Conservation (phyloP, 768 basidiomycete species). For the Lactarius pseudohatsudake region DNA sequence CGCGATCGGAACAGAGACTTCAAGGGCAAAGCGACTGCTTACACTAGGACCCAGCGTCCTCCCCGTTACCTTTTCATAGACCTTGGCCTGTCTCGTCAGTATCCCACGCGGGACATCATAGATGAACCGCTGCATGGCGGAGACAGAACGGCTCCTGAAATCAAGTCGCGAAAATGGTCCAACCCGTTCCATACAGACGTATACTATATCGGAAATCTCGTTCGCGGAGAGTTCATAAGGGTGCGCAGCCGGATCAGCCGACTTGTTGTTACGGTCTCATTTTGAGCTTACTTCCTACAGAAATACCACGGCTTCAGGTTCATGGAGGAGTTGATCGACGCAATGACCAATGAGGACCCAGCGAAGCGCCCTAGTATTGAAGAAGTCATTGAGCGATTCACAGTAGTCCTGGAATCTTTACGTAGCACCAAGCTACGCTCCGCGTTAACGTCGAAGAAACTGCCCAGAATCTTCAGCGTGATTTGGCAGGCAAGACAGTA, state of each 20-base stretch:
- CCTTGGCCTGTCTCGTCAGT: slow-evolving; percentile 34
- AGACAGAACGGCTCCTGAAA: slow-evolving; percentile 43
- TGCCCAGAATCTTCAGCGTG: not conserved
- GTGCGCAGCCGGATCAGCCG: slow-evolving; percentile 29
- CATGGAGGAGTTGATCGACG: slow-evolving; percentile 32
- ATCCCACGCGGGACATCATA: slow-evolving; percentile 31
- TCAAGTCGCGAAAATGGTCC: slow-evolving; percentile 22
- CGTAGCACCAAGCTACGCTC: slow-evolving; percentile 16
- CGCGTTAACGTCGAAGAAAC: slow-evolving; percentile 9
- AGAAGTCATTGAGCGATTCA: slow-evolving; percentile 18
- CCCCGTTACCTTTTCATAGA: slow-evolving; percentile 34
- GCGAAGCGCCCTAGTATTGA: slow-evolving; percentile 32
- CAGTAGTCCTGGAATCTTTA: not conserved
- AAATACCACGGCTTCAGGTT: slow-evolving; percentile 31
- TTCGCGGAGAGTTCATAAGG: slow-evolving; percentile 33
- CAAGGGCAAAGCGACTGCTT: slow-evolving; percentile 30
- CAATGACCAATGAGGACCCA: slow-evolving; percentile 35
- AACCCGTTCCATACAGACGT: slow-evolving; percentile 41
- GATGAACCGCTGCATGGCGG: slow-evolving; percentile 40
- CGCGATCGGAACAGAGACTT: slow-evolving; percentile 29
- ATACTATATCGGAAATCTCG: slow-evolving; percentile 39
- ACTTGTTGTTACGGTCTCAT: not conserved
- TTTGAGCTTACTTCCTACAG: slow-evolving; percentile 20
- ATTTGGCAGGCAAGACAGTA: not conserved
- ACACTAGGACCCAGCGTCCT: slow-evolving; percentile 32